Evolutionary conservation across 257 asterid species (phyloP).

Genomic region (Dorcoceras hygrometricum): DNA sequence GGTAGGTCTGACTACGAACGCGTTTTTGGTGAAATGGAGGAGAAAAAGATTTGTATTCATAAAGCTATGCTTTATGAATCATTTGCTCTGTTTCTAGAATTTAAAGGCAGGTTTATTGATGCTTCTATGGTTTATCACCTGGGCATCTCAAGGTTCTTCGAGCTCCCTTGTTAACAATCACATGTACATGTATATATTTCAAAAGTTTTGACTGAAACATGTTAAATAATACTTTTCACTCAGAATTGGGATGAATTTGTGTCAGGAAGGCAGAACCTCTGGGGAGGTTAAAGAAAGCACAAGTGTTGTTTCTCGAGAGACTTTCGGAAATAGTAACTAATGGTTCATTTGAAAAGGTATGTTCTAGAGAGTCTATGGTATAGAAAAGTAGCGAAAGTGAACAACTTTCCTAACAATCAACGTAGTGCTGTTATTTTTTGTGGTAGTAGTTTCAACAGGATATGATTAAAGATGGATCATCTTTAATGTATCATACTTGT

Average conservation of each 20-base stretch:
- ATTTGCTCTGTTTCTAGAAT: conserved; percentile 71
- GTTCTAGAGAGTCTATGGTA: conserved; percentile 3
- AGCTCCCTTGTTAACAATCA: conserved; percentile 9
- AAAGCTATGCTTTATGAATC: conserved; percentile 72
- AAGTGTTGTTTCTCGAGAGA: conserved; percentile 88
- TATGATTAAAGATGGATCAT: background rate
- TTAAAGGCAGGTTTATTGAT: conserved; percentile 69
- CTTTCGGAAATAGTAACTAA: conserved; percentile 62
- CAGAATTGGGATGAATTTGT: conserved; percentile 18
- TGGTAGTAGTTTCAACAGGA: conserved; percentile 8
- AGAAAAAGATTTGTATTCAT: conserved; percentile 50
- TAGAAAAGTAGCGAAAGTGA: conserved; percentile 6
- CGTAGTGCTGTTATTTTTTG: background rate
- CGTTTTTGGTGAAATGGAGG: conserved; percentile 63
- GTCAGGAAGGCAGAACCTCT: conserved; percentile 79
- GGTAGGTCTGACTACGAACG: conserved; percentile 59
- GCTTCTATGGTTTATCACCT: conserved; percentile 72
- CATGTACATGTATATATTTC: background rate
- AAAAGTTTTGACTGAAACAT: background rate
- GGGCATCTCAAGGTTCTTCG: conserved; percentile 77
- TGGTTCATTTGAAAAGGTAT: conserved; percentile 67
- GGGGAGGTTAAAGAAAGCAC: conserved; percentile 86
- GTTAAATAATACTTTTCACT: conserved; percentile 11
- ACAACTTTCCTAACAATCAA: conserved; percentile 7
- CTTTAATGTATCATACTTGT: background rate